phyloP scores from a whole-genome alignment of 176 grass and related monocot genomes.

The Metroxylon sagu region DNA sequence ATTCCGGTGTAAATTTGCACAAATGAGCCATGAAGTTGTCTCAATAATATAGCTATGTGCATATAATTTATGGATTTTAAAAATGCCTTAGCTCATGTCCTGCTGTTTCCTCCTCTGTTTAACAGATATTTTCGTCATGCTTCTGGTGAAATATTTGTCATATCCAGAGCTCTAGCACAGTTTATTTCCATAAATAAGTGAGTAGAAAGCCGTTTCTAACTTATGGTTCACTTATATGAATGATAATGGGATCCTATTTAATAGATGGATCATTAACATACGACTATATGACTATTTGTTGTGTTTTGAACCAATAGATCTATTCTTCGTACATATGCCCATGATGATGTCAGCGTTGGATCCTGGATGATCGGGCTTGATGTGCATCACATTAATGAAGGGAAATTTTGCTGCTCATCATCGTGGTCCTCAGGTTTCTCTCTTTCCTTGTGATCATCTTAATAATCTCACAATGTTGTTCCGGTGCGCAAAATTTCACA shows the following conservation, averaged over 20 bases:
- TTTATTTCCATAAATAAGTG: slow-evolving; percentile 99
- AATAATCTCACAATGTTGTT: too few species aligned
- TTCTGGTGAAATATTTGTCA: slow-evolving; percentile 88
- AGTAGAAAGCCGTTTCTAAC: not conserved
- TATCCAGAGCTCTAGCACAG: slow-evolving; percentile 88
- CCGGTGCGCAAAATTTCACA: not conserved
- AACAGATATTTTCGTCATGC: slow-evolving; percentile 91
- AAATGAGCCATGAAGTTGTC: too few species aligned
- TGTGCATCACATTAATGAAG: slow-evolving; percentile 91
- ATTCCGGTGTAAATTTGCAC: too few species aligned
- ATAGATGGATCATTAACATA: too few species aligned
- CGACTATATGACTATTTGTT: too few species aligned
- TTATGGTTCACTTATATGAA: too few species aligned
- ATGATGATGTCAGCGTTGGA: slow-evolving; percentile 94
- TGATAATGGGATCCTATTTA: too few species aligned
- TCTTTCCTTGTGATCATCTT: not conserved
- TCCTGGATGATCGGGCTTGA: slow-evolving; percentile 96
- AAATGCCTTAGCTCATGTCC: too few species aligned
- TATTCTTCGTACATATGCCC: slow-evolving; percentile 81
- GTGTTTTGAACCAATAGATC: slow-evolving; percentile 26
- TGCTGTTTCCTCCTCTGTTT: slow-evolving; percentile 17
- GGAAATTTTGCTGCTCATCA: slow-evolving; percentile 86
- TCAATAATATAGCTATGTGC: too few species aligned
- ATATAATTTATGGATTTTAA: too few species aligned
- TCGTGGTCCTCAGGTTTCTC: slow-evolving; percentile 75